These are phyloP conservation scores for Tuber borchii DNA, from an alignment of 495 filamentous ascomycete species.

Conservation along the genomic window DNA sequence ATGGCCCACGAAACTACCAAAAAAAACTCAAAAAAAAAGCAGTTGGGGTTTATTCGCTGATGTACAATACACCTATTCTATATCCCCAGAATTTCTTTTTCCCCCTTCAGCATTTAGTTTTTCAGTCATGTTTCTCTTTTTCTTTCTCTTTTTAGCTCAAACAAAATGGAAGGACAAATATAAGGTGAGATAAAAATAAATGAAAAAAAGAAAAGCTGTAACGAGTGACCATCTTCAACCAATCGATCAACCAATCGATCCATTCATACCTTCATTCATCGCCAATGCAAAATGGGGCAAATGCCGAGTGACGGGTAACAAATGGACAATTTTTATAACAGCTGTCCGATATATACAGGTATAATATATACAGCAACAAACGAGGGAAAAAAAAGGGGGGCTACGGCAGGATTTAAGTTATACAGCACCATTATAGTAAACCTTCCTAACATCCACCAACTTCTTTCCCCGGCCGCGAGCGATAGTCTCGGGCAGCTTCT, in stretches of 20 bases:
- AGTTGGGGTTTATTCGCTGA: not conserved
- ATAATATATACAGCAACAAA: not conserved
- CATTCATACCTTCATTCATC: not conserved
- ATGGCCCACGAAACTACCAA: slow-evolving; percentile 44
- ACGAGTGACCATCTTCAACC: not conserved
- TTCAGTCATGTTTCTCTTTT: not conserved
- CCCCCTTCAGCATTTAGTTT: not conserved
- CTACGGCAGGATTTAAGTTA: slow-evolving; percentile 26
- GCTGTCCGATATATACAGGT: not conserved
- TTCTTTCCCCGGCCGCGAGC: slow-evolving; percentile 83
- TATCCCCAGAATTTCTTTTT: not conserved
- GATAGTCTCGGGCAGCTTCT: slow-evolving; percentile 79
- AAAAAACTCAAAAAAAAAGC: not conserved
- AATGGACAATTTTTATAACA: not conserved
- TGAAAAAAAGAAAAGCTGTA: not conserved
- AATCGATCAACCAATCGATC: not conserved
- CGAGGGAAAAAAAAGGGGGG: not conserved
- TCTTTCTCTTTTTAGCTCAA: not conserved
- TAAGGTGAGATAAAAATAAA: not conserved
- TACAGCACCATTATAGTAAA: slow-evolving; percentile 84
- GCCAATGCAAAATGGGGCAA: not conserved
- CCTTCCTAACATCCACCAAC: slow-evolving; percentile 89
- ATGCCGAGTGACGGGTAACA: not conserved
- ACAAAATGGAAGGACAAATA: not conserved
- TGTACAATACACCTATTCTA: slow-evolving; percentile 2